Evolutionary conservation across 2,329 filamentous ascomycete species (phyloP).

Genomic region (Drechslerella dactyloides): DNA sequence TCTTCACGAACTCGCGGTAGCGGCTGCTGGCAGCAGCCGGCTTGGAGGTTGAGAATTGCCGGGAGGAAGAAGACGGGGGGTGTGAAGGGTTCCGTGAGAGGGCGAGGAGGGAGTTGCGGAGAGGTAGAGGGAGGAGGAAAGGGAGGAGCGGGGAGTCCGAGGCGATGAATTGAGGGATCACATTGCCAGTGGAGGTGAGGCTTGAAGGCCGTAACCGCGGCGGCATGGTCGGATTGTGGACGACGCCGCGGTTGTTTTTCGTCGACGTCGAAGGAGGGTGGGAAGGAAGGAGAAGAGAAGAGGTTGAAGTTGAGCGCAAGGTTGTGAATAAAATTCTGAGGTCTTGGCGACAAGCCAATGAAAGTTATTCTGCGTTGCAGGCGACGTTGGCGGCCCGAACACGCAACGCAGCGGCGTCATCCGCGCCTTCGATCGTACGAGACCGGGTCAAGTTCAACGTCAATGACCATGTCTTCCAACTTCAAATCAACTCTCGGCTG

Average conservation of each 20-base stretch:
- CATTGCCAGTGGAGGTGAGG: slow-evolving; percentile 37
- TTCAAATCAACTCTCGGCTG: background rate
- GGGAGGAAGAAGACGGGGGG: slow-evolving; percentile 18
- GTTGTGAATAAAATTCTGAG: slow-evolving; percentile 37
- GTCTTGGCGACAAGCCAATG: slow-evolving; percentile 26
- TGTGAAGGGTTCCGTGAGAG: slow-evolving; percentile 16
- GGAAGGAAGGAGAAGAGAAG: background rate
- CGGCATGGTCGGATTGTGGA: slow-evolving; percentile 49
- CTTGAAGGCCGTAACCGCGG: slow-evolving; percentile 51
- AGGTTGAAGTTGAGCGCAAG: slow-evolving; percentile 6
- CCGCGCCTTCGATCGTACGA: no score
- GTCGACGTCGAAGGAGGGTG: slow-evolving; percentile 27
- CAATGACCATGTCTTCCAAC: no score
- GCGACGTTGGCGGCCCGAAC: slow-evolving; percentile 22
- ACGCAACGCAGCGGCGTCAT: slow-evolving; percentile 28
- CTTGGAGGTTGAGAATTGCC: slow-evolving; percentile 51
- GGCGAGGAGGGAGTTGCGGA: slow-evolving; percentile 27
- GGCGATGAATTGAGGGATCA: slow-evolving; percentile 37
- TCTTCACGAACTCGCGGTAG: slow-evolving; percentile 45
- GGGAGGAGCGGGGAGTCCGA: slow-evolving; percentile 29
- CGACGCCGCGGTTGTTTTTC: slow-evolving; percentile 22
- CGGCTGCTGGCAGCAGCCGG: slow-evolving; percentile 8
- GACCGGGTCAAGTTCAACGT: no score
- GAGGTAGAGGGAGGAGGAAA: slow-evolving; percentile 32
- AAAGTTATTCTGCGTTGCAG: slow-evolving; percentile 28